phyloP scores from a whole-genome alignment of 257 asterid species.

The Solanum commersonii region DNA sequence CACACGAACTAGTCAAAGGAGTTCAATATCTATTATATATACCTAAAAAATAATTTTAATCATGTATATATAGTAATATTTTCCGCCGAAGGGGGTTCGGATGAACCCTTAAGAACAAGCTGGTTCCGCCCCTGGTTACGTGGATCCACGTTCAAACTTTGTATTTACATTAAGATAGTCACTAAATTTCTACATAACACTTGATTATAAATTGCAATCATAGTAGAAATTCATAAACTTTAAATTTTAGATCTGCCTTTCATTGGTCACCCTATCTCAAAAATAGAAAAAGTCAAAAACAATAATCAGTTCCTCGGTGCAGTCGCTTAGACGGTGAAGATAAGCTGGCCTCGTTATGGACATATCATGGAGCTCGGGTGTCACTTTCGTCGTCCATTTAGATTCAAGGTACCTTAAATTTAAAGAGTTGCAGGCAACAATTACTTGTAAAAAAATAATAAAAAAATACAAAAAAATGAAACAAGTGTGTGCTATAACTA shows the following conservation, averaged over 20 bases:
- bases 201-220: neutral
- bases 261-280: neutral
- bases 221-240: neutral
- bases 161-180: neutral
- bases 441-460: neutral
- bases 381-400: neutral
- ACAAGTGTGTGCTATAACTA: neutral
- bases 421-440: neutral
- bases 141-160: neutral
- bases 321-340: neutral
- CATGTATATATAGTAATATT: too few relatives aligned
- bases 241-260: neutral
- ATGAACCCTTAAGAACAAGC: too few relatives aligned
- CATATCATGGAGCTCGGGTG: neutral
- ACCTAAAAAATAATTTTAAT: too few relatives aligned
- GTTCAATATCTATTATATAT: too few relatives aligned
- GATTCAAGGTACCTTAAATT: neutral
- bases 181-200: neutral
- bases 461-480: too few relatives aligned
- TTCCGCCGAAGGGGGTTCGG: too few relatives aligned
- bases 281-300: neutral
- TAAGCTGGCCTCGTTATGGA: neutral
- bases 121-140: too few relatives aligned
- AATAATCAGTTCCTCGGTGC: neutral
- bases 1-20: too few relatives aligned